These are phyloP conservation scores for Uromyces viciae-fabae DNA, from an alignment of 1,284 basidiomycete genomes.

Conservation along the genomic window DNA sequence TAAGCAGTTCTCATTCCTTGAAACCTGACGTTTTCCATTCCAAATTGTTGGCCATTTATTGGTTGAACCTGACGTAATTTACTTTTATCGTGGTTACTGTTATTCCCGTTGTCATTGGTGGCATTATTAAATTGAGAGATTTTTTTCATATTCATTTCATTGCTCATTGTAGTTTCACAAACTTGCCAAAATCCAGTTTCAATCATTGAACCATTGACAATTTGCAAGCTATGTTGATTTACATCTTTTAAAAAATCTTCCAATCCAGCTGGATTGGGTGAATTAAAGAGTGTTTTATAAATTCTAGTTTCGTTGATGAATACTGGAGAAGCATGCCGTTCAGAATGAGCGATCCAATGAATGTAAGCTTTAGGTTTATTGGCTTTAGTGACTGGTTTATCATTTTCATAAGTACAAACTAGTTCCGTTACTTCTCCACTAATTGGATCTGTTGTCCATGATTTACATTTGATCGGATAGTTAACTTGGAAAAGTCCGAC, in stretches of 20 bases:
- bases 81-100: not conserved
- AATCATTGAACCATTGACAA: slow-evolving; percentile 73
- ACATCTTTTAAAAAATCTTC: slow-evolving; percentile 73
- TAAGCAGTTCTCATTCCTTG: slow-evolving; percentile 94
- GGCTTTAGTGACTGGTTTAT: slow-evolving; percentile 60
- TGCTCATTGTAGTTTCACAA: slow-evolving; percentile 66
- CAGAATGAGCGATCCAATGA: slow-evolving; percentile 92
- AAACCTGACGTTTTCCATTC: slow-evolving; percentile 90
- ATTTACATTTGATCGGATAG: slow-evolving; percentile 86
- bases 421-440: slow-evolving; percentile 75
- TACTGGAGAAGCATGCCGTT: slow-evolving; percentile 73
- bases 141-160: slow-evolving; percentile 67
- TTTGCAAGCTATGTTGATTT: slow-evolving; percentile 72
- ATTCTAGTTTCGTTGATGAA: slow-evolving; percentile 81
- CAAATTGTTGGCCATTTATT: slow-evolving; percentile 61
- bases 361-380: slow-evolving; percentile 89
- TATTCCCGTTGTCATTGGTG: slow-evolving; percentile 51
- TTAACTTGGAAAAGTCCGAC: slow-evolving; percentile 97
- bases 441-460: slow-evolving; percentile 70
- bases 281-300: slow-evolving; percentile 90
- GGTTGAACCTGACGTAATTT: too few relatives aligned
- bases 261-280: slow-evolving; percentile 73
- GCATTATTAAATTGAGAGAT: too few relatives aligned
- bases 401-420: slow-evolving; percentile 67
- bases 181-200: slow-evolving; percentile 87